Percentiles rank a stretch among this genome's conserved stretches.
These are phyloP conservation scores for Tuber borchii DNA, from an alignment of 495 filamentous ascomycete genomes.

Conservation along the genomic window DNA sequence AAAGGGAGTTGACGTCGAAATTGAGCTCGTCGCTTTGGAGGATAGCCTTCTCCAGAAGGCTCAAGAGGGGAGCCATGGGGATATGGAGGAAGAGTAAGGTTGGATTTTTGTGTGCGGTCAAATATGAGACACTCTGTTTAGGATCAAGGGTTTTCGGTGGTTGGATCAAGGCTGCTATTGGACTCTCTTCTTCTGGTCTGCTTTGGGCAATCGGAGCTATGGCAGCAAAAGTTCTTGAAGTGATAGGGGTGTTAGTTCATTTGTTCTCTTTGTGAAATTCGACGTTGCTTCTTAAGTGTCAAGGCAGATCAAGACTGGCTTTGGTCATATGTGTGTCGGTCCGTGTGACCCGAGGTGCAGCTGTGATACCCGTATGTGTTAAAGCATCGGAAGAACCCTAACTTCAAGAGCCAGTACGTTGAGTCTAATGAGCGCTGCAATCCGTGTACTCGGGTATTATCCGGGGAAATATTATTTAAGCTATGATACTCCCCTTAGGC, in stretches of 20 bases:
- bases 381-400: neutral
- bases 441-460: neutral
- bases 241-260: neutral
- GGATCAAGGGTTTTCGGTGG: neutral
- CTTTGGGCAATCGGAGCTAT: neutral
- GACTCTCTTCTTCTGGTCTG: neutral
- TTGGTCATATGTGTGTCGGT: neutral
- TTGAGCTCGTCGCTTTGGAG: conserved; percentile 69
- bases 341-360: neutral
- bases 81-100: neutral
- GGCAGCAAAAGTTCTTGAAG: neutral
- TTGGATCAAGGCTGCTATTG: neutral
- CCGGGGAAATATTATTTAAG: neutral
- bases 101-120: neutral
- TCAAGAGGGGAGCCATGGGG: neutral
- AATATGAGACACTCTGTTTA: neutral
- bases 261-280: neutral
- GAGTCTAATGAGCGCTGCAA: neutral
- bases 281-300: neutral
- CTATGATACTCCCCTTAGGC: neutral
- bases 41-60: conserved; percentile 12
- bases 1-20: conserved; percentile 85
- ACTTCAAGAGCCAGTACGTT: neutral
- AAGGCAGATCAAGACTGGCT: neutral
- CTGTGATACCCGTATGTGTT: neutral